Evolutionary conservation across 2,329 filamentous ascomycete species (phyloP), one percentile per base, ranked within the genome.

Genomic region (Stagonosporopsis cucurbitacearum): DNA sequence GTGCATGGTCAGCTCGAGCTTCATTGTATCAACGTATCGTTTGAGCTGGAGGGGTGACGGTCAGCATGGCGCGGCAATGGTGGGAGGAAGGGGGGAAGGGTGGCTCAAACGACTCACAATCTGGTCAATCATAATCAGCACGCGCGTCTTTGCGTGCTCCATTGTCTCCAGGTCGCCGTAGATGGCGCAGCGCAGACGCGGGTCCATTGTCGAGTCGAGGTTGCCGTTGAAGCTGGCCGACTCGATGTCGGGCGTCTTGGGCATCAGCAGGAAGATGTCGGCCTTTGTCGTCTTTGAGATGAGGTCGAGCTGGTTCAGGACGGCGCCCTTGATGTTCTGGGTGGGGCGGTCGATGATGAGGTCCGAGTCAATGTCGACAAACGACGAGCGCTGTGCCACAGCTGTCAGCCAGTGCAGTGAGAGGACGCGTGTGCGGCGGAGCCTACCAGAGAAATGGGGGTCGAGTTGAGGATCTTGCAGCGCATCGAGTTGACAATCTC

Each of bases 61-160:
- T 80, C 76, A 79, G 78, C 62, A 64, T 50, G 60, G 57, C 65
- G 68, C 28, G 12, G n/a, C n/a, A n/a, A n/a, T 64, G 62, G 58
- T 65, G 67, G 58, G 26, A 49, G 36, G 30, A 13, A 50, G 45
- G 13, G 58, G 58, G 49, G 57, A 63, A 2, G 25, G 23, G 58
- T 61, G 68, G 60, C 45, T 57, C 39, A n/a, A 33, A 41, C 56
- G 57, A 77, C 83, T 70, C 84, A 95, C 91, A 80, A 96, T 86
- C 77, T 92, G 91, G 75, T 99, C 95, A 73, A 99, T 98, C 83
- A 97, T 95, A 75, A 98, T 96, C 75, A 99, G 81, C 36, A 97
- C 88, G 63, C 95, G 87, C 17, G 94, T 96, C 83, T 99, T 99
- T 51, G 95, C 95, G 77, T 98, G 94, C 77, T 99, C 95, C 25